Evolutionary conservation across 805 yeast genomes (phyloP).

Genomic region (Jamesozyma lodderae): DNA sequence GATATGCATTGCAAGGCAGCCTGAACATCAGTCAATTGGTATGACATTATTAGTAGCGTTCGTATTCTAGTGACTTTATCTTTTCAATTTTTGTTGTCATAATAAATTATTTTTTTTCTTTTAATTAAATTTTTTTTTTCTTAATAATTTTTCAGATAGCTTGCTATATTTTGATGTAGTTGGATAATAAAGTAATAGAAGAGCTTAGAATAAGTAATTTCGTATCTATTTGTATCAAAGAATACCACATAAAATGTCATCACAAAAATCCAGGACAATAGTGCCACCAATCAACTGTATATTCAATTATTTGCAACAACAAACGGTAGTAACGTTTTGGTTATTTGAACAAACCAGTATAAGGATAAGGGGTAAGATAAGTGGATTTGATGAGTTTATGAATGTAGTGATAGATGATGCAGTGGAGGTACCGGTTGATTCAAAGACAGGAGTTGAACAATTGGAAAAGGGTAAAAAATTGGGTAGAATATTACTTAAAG

Average conservation of each 20-base stretch:
- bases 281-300: slow-evolving; percentile 90
- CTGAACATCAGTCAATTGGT: slow-evolving; percentile 16
- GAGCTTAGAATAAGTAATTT: too few species aligned
- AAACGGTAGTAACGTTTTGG: slow-evolving; percentile 76
- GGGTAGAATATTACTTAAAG: slow-evolving; percentile 77
- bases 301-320: slow-evolving; percentile 79
- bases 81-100: too few species aligned
- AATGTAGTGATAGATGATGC: slow-evolving; percentile 61
- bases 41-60: slow-evolving; percentile 10
- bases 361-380: slow-evolving; percentile 72
- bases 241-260: slow-evolving; percentile 20
- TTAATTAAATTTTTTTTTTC: too few species aligned
- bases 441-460: slow-evolving; percentile 28
- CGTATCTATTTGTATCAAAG: too few species aligned
- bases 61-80: too few species aligned
- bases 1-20: slow-evolving; percentile 26
- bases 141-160: too few species aligned
- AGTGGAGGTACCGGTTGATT: slow-evolving; percentile 50
- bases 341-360: slow-evolving; percentile 72
- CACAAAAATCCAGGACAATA: slow-evolving; percentile 29
- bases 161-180: too few species aligned
- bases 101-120: neutral
- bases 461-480: slow-evolving; percentile 34
- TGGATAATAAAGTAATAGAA: too few species aligned
- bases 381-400: slow-evolving; percentile 98